Percentiles rank a stretch among this genome's conserved stretches.
phyloP scores from a whole-genome alignment of 2,329 filamentous ascomycete genomes.

The Beauveria asiatica region DNA sequence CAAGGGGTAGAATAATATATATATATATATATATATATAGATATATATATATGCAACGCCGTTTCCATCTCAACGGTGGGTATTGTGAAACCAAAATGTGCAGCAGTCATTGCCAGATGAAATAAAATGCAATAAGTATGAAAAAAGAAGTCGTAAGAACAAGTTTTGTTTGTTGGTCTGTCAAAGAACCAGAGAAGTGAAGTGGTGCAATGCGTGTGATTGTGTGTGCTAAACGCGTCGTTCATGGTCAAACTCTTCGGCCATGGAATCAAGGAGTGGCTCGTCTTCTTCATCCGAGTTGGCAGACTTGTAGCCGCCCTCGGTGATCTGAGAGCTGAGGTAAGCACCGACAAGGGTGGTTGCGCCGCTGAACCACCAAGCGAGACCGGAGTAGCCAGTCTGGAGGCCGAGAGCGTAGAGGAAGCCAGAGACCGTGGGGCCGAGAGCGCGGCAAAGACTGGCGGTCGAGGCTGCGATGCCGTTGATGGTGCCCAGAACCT shows the following conservation, averaged over 20 bases:
- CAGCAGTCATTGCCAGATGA: not conserved
- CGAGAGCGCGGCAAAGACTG: constrained; percentile 79
- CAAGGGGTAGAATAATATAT: constrained; percentile 6
- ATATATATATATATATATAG: not conserved
- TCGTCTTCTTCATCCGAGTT: constrained; percentile 32
- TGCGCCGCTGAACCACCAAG: constrained; percentile 84
- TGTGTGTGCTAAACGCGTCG: constrained; percentile 21
- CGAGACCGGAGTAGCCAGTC: constrained; percentile 74
- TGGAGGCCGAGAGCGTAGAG: constrained; percentile 74
- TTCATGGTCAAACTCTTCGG: constrained; percentile 24
- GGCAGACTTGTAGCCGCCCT: constrained; percentile 42
- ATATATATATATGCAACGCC: constrained; percentile 1
- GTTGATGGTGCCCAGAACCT: constrained; percentile 85
- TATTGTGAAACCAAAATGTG: constrained; percentile 3
- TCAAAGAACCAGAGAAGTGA: constrained; percentile 3
- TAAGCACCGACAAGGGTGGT: constrained; percentile 68
- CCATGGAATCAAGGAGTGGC: constrained; percentile 24
- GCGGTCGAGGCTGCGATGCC: constrained; percentile 87
- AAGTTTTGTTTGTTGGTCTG: not conserved
- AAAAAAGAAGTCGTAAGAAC: not conserved
- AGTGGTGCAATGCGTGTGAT: constrained; percentile 10
- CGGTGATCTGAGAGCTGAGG: constrained; percentile 67
- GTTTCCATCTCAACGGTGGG: constrained; percentile 7
- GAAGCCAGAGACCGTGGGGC: constrained; percentile 78
- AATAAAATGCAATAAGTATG: not conserved